A percentile compares a stretch with the other conserved stretches of the same genome.
Evolutionary conservation across 768 basidiomycete genomes (phyloP).

Genomic region (Tylopilus balloui): DNA sequence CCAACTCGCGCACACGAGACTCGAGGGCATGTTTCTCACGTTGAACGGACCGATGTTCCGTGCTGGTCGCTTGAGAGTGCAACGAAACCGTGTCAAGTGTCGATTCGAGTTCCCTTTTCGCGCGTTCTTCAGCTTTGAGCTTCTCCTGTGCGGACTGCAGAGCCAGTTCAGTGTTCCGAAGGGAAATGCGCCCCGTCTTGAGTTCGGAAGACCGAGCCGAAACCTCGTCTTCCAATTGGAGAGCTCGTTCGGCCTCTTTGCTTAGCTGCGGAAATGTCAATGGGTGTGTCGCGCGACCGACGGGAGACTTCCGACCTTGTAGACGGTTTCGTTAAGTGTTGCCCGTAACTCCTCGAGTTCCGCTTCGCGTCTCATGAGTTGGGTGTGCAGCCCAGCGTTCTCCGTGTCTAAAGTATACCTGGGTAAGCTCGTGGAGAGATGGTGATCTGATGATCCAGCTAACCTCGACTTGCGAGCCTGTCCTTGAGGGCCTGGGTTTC

Average conservation of each 20-base stretch:
- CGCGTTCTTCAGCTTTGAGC: slow-evolving; percentile 46
- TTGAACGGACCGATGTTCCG: slow-evolving; percentile 44
- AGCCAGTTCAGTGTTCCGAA: slow-evolving; percentile 49
- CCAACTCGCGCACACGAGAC: slow-evolving; percentile 54
- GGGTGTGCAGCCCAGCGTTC: slow-evolving; percentile 32
- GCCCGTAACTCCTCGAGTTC: slow-evolving; percentile 34
- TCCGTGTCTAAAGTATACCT: slow-evolving; percentile 30
- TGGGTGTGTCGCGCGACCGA: neutral
- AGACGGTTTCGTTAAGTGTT: slow-evolving; percentile 33
- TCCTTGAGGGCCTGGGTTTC: slow-evolving; percentile 36
- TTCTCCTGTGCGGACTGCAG: slow-evolving; percentile 46
- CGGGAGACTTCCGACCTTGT: slow-evolving; percentile 29
- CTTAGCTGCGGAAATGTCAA: slow-evolving; percentile 41
- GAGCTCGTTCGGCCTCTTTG: slow-evolving; percentile 50
- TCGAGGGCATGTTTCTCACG: slow-evolving; percentile 57
- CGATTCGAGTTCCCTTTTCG: slow-evolving; percentile 51
- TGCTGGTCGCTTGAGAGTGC: slow-evolving; percentile 44
- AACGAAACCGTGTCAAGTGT: slow-evolving; percentile 52
- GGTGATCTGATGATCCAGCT: slow-evolving; percentile 2
- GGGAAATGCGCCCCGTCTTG: slow-evolving; percentile 47
- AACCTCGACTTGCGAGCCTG: slow-evolving; percentile 35
- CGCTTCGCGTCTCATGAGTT: slow-evolving; percentile 34
- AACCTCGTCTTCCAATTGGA: slow-evolving; percentile 51
- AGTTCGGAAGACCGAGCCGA: slow-evolving; percentile 51
- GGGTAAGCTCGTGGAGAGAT: slow-evolving; percentile 4